Evolutionary conservation across 345 rosid species (phyloP), one percentile per base, ranked within the genome.

Genomic region (Noccaea caerulescens): DNA sequence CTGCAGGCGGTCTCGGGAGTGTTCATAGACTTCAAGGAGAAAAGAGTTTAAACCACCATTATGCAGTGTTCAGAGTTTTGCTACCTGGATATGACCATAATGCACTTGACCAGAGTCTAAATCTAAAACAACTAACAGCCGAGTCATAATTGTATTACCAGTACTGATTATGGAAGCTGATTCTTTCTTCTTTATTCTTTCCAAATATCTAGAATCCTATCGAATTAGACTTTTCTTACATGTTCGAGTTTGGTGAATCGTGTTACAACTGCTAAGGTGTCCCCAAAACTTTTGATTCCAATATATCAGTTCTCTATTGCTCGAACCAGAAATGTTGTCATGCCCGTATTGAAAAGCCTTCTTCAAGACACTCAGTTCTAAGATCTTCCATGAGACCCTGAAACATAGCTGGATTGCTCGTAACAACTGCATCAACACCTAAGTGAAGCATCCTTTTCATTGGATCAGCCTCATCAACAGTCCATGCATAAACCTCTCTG

Each of bases 1-100:
- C 63, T 2, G 86, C 87, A 1, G 94, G 98, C 3, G 88, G 90
- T 2, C 61, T 91, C 34, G 96, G 96, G 60, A 82, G 97, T 23
- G 75, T 88, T 80, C 82, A 87, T 63, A 87, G 92, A 30, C 79
- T 88, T 5, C 98, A 91, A 66, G 98, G 97, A 2, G 96, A 88
- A 79, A 91, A 83, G 75, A 86, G 97, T 82, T 83, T 91, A 76
- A 93, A 91, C 74, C 98, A 91, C 81, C 96, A 88, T 80, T 91
- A 91, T 50, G 98, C 97, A 8, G 97, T 86, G 63, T 93, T 91
- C 86, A 84, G 91, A 77, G 87, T 93, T 8, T 41, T 79, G 55
- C 5, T 87, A 43, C 93, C 90, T 27, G 71, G 34, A 1, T 20
- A 3, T 14, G 59, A 45, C 30, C 13, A 13, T 33, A 14, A 75